Percentiles rank a stretch among this genome's conserved stretches.
Conservation (phyloP, 768 basidiomycete species). For the Mycena galericulata region DNA sequence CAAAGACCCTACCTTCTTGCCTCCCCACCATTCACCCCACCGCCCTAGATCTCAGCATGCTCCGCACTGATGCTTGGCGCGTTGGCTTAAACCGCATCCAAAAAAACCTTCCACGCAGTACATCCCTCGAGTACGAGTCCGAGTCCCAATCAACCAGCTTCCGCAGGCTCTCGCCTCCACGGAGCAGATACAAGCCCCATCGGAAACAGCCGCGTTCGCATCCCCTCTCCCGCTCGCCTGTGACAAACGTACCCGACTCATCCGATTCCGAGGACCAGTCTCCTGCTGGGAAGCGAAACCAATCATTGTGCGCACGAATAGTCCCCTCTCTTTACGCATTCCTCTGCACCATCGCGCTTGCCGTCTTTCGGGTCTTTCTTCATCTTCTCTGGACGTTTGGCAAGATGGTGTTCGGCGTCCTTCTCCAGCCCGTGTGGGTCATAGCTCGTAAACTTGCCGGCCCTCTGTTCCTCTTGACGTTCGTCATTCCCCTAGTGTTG, state of each 20-base stretch:
- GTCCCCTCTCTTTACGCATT: neutral
- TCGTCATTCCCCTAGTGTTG: neutral
- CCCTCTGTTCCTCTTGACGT: neutral
- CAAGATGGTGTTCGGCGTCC: neutral
- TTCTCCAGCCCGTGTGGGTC: neutral
- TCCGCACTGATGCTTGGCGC: slow-evolving; percentile 73
- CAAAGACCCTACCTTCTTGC: neutral
- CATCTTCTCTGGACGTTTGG: neutral
- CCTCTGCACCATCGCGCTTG: neutral
- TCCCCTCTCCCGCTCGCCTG: too few species aligned
- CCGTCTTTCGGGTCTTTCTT: neutral
- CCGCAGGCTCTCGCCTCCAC: slow-evolving; percentile 73
- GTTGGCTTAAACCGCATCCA: slow-evolving; percentile 62
- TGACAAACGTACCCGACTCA: slow-evolving; percentile 50
- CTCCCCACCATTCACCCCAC: neutral
- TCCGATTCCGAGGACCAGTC: slow-evolving; percentile 78
- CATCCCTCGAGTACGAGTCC: slow-evolving; percentile 83
- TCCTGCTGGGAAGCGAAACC: slow-evolving; percentile 48
- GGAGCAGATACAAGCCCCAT: slow-evolving; percentile 60
- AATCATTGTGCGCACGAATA: neutral
- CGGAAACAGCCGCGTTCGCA: too few species aligned
- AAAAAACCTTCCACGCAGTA: slow-evolving; percentile 69
- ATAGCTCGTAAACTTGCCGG: neutral
- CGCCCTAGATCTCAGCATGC: neutral
- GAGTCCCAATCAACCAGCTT: too few species aligned